A percentile compares a stretch with the other conserved stretches of the same genome.
phyloP scores from a whole-genome alignment of 164 flowering plant genomes.

The Aristolochia californica region DNA sequence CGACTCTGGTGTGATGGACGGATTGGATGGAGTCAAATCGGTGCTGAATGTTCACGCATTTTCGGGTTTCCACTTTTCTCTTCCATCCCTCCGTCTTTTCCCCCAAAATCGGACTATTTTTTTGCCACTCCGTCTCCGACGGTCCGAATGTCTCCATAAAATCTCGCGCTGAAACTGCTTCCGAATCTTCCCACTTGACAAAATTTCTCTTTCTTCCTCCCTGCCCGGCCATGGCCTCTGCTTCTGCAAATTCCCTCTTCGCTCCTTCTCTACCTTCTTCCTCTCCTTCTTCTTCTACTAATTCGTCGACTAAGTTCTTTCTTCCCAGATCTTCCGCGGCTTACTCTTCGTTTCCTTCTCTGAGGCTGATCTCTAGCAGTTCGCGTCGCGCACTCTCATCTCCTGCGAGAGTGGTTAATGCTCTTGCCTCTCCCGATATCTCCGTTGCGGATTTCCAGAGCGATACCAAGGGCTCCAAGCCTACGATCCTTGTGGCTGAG shows the following conservation, averaged over 20 bases:
- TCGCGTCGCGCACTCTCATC: constrained; percentile 3
- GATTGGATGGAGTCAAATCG: no score
- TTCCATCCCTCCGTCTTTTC: no score
- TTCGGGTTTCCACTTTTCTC: no score
- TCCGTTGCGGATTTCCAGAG: constrained; percentile 1
- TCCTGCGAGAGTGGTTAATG: constrained; percentile 2
- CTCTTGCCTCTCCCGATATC: neutral
- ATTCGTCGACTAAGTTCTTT: neutral
- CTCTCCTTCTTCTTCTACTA: neutral
- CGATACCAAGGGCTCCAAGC: constrained; percentile 17
- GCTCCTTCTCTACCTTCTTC: neutral
- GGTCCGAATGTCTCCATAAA: no score
- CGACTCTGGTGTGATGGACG: no score
- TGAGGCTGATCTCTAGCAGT: constrained; percentile 2
- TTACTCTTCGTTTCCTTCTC: constrained; percentile 5
- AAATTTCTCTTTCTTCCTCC: neutral
- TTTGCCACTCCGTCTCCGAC: no score
- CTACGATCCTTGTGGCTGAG: constrained; percentile 78
- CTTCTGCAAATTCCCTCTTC: constrained; percentile 10
- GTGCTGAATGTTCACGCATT: no score
- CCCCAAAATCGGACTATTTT: no score
- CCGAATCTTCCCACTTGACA: neutral
- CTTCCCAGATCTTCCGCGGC: constrained; percentile 3
- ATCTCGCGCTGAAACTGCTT: no score
- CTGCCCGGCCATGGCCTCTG: constrained; percentile 12